Evolutionary conservation across 2,329 filamentous ascomycete species (phyloP).

Genomic region (Trichophyton rubrum): DNA sequence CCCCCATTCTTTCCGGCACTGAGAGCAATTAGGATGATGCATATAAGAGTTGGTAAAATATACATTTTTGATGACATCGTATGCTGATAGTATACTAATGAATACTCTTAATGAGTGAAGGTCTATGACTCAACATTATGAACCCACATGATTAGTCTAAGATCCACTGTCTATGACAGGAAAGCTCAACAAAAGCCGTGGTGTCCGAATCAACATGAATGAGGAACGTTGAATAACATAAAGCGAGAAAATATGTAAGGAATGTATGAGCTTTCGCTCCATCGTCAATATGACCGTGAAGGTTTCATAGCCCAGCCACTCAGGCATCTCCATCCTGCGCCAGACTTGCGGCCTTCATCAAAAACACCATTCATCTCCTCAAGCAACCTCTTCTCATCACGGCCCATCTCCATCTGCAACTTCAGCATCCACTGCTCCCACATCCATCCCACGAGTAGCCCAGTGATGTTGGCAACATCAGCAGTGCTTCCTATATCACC

Average conservation of each 20-base stretch:
- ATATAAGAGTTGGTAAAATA: no score
- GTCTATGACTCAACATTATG: no score
- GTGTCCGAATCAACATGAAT: not conserved
- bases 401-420: conserved; percentile 73
- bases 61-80: no score
- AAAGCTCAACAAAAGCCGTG: not conserved
- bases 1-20: no score
- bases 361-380: conserved; percentile 46
- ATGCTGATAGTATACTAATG: no score
- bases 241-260: not conserved
- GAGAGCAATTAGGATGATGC: no score
- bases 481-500: conserved; percentile 53
- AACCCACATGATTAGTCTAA: no score
- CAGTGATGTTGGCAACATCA: conserved; percentile 61
- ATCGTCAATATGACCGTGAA: not conserved
- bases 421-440: conserved; percentile 97
- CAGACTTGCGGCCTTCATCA: conserved; percentile 47
- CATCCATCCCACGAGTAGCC: conserved; percentile 72
- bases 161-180: no score
- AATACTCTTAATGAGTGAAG: no score
- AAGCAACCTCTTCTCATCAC: conserved; percentile 42
- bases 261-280: not conserved
- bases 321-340: conserved; percentile 48
- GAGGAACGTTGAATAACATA: no score
- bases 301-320: conserved; percentile 48